Percentiles rank a stretch among this genome's conserved stretches.
Conservation (phyloP, 108 stramenopile species). For the Fragilariopsis cylindrus region DNA sequence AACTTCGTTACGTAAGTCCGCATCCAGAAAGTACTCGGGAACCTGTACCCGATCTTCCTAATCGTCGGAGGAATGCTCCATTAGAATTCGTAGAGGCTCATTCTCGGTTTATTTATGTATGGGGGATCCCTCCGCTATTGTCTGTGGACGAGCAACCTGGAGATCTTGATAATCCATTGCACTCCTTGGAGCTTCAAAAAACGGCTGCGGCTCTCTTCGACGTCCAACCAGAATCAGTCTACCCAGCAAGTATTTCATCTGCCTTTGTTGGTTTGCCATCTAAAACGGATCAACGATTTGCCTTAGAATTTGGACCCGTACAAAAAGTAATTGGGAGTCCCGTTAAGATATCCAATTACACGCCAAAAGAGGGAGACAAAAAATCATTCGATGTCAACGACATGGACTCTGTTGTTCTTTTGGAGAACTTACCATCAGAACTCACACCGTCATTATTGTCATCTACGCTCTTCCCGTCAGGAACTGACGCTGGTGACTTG, state of each 20-base stretch:
- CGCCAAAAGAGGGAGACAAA: constrained; percentile 39
- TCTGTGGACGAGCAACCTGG: constrained; percentile 46
- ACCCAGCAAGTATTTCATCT: constrained; percentile 63
- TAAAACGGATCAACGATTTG: constrained; percentile 44
- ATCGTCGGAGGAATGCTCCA: constrained; percentile 48
- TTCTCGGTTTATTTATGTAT: constrained; percentile 70
- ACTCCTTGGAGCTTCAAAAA: constrained; percentile 61
- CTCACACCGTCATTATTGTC: constrained; percentile 47
- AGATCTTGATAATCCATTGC: constrained; percentile 61
- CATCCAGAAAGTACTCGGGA: constrained; percentile 73
- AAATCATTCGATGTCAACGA: constrained; percentile 13
- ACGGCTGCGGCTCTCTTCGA: constrained; percentile 58
- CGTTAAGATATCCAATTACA: constrained; percentile 36
- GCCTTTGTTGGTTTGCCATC: constrained; percentile 77
- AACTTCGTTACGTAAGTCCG: constrained; percentile 38
- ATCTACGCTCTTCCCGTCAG: constrained; percentile 55
- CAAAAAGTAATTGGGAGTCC: constrained; percentile 24
- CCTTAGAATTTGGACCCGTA: constrained; percentile 33
- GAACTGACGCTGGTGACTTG: constrained; percentile 46
- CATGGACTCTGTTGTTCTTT: constrained; percentile 49
- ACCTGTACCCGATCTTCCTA: constrained; percentile 59
- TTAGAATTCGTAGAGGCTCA: constrained; percentile 62
- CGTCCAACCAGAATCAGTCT: constrained; percentile 54
- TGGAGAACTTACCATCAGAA: constrained; percentile 58
- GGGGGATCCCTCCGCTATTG: constrained; percentile 63